Evolutionary conservation across 2,329 filamentous ascomycete species (phyloP).

Genomic region (Pseudogymnoascus sp.): DNA sequence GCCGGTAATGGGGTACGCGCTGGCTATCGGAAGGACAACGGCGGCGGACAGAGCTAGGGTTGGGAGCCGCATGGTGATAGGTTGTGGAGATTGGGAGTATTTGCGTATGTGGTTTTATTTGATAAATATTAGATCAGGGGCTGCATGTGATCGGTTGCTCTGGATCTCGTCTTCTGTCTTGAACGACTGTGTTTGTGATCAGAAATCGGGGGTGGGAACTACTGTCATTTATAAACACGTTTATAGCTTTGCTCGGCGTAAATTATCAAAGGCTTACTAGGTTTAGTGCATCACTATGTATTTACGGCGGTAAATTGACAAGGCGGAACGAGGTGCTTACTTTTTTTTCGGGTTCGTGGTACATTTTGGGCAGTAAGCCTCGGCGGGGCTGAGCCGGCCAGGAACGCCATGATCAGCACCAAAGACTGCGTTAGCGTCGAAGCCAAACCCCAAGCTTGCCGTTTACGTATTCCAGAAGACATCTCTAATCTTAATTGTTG

Average conservation of each 20-base stretch:
- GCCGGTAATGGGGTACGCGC: conserved; percentile 7
- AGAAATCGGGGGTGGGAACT: background rate
- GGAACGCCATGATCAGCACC: background rate
- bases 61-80: background rate
- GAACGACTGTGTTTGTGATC: background rate
- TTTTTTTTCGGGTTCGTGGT: background rate
- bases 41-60: background rate
- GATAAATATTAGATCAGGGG: background rate
- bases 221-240: background rate
- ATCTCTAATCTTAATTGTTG: background rate
- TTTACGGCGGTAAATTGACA: background rate
- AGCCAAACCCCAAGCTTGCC: background rate
- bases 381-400: background rate
- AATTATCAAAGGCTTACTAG: background rate
- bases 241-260: background rate
- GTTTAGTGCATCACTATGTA: background rate
- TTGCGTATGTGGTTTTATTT: background rate
- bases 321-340: background rate
- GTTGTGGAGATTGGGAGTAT: background rate
- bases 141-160: background rate
- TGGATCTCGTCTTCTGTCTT: background rate
- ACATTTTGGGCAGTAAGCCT: background rate
- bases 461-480: background rate
- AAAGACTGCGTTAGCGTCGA: background rate
- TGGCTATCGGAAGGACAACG: background rate